Percentiles rank a stretch among this genome's conserved stretches.
These are phyloP conservation scores for Aspergillus haitiensis DNA, from an alignment of 495 filamentous ascomycete species.

Conservation along the genomic window DNA sequence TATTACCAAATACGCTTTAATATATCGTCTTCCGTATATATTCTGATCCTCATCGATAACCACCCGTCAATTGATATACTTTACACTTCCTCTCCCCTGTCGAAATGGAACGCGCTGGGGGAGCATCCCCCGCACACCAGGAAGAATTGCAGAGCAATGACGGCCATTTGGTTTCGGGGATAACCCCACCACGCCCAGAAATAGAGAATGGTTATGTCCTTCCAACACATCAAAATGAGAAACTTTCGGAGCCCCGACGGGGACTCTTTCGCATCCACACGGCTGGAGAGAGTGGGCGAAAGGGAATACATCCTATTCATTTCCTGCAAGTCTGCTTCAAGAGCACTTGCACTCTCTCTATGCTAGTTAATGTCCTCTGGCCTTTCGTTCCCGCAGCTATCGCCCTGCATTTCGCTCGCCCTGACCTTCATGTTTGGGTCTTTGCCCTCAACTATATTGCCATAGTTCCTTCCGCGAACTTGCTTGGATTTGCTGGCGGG, in stretches of 20 bases:
- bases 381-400: constrained; percentile 71
- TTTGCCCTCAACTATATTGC: constrained; percentile 74
- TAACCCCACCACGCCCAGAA: neutral
- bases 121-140: constrained; percentile 1
- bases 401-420: constrained; percentile 60
- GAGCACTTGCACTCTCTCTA: constrained; percentile 56
- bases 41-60: too few species aligned
- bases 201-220: constrained; percentile 25
- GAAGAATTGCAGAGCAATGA: constrained; percentile 2
- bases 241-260: constrained; percentile 20
- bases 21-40: too few species aligned
- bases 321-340: constrained; percentile 62
- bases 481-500: constrained; percentile 81
- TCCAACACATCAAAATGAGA: constrained; percentile 31
- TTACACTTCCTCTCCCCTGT: neutral
- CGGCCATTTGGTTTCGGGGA: constrained; percentile 5
- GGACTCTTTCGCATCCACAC: constrained; percentile 51
- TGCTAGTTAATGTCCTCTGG: constrained; percentile 70
- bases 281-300: constrained; percentile 65
- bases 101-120: constrained; percentile 5
- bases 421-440: constrained; percentile 60
- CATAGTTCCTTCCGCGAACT: constrained; percentile 87
- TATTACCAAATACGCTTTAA: too few species aligned
- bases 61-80: too few species aligned
- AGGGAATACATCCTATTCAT: constrained; percentile 58